A percentile compares a stretch with the other conserved stretches of the same genome.
These are phyloP conservation scores for Suhomyces wounanorum DNA, from an alignment of 1,139 yeast species.

Conservation along the genomic window DNA sequence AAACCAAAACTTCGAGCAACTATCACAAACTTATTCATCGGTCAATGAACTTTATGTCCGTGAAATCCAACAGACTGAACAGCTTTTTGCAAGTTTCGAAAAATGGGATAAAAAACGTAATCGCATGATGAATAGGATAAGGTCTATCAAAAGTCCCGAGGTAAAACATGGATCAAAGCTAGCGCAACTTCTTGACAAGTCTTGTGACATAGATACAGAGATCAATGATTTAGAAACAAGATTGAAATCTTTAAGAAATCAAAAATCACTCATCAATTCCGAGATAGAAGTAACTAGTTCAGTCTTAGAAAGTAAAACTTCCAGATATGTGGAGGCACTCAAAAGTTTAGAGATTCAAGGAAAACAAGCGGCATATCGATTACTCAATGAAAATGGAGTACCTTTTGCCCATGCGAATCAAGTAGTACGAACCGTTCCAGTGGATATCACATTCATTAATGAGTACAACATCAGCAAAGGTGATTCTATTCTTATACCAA, in stretches of 20 bases:
- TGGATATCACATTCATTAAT: constrained; percentile 33
- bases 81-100: constrained; percentile 37
- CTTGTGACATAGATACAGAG: constrained; percentile 40
- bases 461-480: constrained; percentile 15
- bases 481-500: background rate
- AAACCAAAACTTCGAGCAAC: constrained; percentile 30
- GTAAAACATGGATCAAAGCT: constrained; percentile 51
- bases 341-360: constrained; percentile 45
- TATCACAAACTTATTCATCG: constrained; percentile 48
- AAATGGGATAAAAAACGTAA: constrained; percentile 48
- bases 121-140: constrained; percentile 37
- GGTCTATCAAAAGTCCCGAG: constrained; percentile 41
- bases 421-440: constrained; percentile 27
- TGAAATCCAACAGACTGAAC: constrained; percentile 35
- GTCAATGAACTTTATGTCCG: constrained; percentile 50
- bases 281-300: constrained; percentile 56
- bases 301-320: constrained; percentile 53
- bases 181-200: constrained; percentile 36
- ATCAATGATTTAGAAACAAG: constrained; percentile 44
- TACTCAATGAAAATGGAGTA: constrained; percentile 28
- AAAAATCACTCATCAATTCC: constrained; percentile 35
- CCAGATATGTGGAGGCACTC: constrained; percentile 45
- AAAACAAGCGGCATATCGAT: constrained; percentile 30
- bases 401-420: constrained; percentile 22
- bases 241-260: constrained; percentile 37